These are phyloP conservation scores for Ceriops zippeliana DNA, from an alignment of 345 rosid genomes.

Conservation along the genomic window DNA sequence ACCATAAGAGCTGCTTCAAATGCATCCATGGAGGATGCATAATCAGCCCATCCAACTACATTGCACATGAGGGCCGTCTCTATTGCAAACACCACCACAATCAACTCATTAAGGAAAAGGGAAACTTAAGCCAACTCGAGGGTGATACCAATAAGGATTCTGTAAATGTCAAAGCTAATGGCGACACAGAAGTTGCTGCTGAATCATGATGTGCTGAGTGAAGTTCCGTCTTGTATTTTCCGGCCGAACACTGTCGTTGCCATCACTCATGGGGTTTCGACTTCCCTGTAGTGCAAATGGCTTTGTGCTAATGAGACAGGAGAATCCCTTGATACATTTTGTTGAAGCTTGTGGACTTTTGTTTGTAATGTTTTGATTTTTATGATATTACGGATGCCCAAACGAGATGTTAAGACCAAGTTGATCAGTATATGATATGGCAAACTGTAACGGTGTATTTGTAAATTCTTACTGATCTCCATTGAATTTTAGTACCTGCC, in stretches of 20 bases:
- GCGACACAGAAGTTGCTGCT: slow-evolving; percentile 27
- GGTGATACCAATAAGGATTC: slow-evolving; percentile 51
- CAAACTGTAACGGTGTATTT: not conserved
- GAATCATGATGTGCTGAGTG: slow-evolving; percentile 20
- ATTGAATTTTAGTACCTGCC: not conserved
- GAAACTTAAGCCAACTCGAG: slow-evolving; percentile 94
- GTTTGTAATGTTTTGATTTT: slow-evolving; percentile 17
- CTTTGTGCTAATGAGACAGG: slow-evolving; percentile 12
- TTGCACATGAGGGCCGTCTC: slow-evolving; percentile 92
- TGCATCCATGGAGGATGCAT: slow-evolving; percentile 96
- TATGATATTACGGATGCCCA: slow-evolving; percentile 10
- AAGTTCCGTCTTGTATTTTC: not conserved
- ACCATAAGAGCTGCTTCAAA: slow-evolving; percentile 98
- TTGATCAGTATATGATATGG: slow-evolving; percentile 8
- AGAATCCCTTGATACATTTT: slow-evolving; percentile 12
- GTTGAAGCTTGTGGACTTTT: slow-evolving; percentile 28
- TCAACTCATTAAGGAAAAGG: slow-evolving; percentile 92
- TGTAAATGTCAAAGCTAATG: slow-evolving; percentile 22
- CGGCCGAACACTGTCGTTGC: not conserved
- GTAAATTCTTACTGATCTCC: slow-evolving; percentile 5
- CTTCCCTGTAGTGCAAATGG: slow-evolving; percentile 25
- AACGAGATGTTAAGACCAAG: slow-evolving; percentile 24
- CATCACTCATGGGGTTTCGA: not conserved
- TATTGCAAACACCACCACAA: slow-evolving; percentile 96
- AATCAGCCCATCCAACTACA: slow-evolving; percentile 89